Evolutionary conservation across 2,329 filamentous ascomycete species (phyloP).

Genomic region (Colletotrichum destructivum): DNA sequence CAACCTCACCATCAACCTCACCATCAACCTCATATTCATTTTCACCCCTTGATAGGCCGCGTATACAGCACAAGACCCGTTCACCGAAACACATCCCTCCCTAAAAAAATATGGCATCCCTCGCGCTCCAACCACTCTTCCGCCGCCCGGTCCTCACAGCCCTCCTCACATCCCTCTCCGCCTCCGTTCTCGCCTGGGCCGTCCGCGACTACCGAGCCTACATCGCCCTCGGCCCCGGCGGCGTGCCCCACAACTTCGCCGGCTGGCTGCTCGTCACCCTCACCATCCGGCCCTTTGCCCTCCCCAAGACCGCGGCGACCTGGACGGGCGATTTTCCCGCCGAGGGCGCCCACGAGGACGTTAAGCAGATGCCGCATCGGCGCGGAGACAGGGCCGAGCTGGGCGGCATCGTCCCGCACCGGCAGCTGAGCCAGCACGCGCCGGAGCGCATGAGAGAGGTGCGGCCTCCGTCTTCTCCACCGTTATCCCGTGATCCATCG

Average conservation of each 20-base stretch:
- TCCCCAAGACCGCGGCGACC: constrained; percentile 19
- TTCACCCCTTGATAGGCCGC: no score
- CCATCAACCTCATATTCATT: not conserved
- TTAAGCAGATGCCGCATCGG: not conserved
- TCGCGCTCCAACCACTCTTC: not conserved
- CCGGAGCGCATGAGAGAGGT: constrained; percentile 37
- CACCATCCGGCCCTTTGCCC: constrained; percentile 35
- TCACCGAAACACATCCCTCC: not conserved
- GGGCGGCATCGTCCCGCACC: constrained; percentile 37
- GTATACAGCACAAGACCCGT: no score
- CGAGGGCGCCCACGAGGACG: constrained; percentile 16
- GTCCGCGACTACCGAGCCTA: constrained; percentile 54
- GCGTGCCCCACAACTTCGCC: constrained; percentile 57
- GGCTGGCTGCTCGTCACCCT: constrained; percentile 55
- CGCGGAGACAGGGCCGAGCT: constrained; percentile 19
- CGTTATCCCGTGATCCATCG: not conserved
- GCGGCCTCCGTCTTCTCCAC: not conserved
- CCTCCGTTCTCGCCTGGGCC: constrained; percentile 16
- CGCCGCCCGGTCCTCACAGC: not conserved
- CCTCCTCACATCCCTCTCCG: constrained; percentile 8
- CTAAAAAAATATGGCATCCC: not conserved
- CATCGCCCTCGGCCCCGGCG: constrained; percentile 60
- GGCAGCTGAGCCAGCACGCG: constrained; percentile 37
- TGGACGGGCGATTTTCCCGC: constrained; percentile 32
- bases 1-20: not conserved